Evolutionary conservation across 805 yeast genomes (phyloP), one percentile per base, ranked within the genome.

Genomic region (Scheffersomyces ergatensis): DNA sequence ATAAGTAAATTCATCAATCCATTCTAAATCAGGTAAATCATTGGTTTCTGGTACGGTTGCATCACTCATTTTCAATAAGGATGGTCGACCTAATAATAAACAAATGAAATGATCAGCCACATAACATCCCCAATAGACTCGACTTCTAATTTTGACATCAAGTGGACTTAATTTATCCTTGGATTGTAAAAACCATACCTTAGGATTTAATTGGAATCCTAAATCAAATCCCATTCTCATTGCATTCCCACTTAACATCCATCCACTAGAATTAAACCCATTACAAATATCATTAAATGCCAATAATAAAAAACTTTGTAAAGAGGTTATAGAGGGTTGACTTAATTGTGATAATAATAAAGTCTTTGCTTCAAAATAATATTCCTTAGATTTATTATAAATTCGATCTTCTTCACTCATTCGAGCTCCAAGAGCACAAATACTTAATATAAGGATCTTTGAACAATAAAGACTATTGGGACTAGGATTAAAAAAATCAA

Each of bases 51-150:
- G 79, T 12, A 81, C 77, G 0, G 84, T 73, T 0, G 85, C 78
- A 47, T 81, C 82, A 33, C 74, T 67, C 37, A 76, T 65, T 50
- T 79, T 76, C 37, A 81, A 55, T 1, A 74, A 59, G 0, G 82
- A 72, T 0, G 84, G 83, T 38, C 85, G 60, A 3, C 87, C 87
- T 35, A 80, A 58, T 37, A 80, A 62, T 27, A 80, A 59, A 51
- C 83, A 75, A 26, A 80, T 77, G 49, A 80, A 76, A 53, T 79
- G 85, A 55, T 81, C 87, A 2, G 82, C 82, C 42, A 80, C 62
- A 54, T 75, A 81, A 37, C 81, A 73, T 3, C 86, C 86, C 87
- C 87, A 81, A 53, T 77, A 78, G 9, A 81, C 76, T 43, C 87
- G 62, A 37, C 80, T 72, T 43, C 84, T 65, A 40, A 81, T 78